These are phyloP conservation scores for Corylus avellana DNA, from an alignment of 306 rosid genomes.

Conservation along the genomic window DNA sequence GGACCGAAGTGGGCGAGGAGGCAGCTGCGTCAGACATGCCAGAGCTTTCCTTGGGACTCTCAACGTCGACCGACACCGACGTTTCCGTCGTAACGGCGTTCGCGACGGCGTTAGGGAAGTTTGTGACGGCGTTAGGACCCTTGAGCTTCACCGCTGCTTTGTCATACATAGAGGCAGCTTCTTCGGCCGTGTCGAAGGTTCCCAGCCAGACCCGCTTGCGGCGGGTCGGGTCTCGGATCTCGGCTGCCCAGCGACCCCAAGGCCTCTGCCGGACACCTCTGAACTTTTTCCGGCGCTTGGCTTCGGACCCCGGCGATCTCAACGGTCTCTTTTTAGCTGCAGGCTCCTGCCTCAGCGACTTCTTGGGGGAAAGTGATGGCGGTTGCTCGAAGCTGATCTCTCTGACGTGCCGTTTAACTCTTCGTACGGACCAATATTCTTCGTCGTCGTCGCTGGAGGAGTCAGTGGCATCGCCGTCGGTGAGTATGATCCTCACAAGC, in stretches of 20 bases:
- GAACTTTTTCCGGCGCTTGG: conserved; percentile 33
- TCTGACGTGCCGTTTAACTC: conserved; percentile 44
- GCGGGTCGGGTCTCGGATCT: conserved; percentile 72
- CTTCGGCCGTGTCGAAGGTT: conserved; percentile 80
- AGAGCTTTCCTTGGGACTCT: conserved; percentile 26
- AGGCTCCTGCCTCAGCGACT: conserved; percentile 15
- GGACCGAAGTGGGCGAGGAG: conserved; percentile 59
- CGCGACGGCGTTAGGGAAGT: conserved; percentile 44
- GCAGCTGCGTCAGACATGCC: conserved; percentile 29
- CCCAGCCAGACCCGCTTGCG: conserved; percentile 81
- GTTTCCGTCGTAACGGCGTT: conserved; percentile 11
- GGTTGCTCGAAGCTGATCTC: conserved; percentile 36
- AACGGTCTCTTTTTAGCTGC: conserved; percentile 26
- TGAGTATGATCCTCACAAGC: conserved; percentile 62
- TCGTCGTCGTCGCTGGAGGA: conserved; percentile 61
- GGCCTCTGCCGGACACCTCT: conserved; percentile 83
- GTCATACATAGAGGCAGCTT: conserved; percentile 76
- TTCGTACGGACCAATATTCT: background rate
- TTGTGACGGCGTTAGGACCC: conserved; percentile 64
- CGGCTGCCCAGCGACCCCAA: conserved; percentile 88
- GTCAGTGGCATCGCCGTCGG: conserved; percentile 80
- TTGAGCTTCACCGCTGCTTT: conserved; percentile 61
- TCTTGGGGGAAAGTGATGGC: background rate
- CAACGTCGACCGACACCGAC: background rate
- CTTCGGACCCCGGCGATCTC: background rate